These are phyloP conservation scores for Teunomyces panamensis DNA, from an alignment of 805 yeast genomes.

Conservation along the genomic window DNA sequence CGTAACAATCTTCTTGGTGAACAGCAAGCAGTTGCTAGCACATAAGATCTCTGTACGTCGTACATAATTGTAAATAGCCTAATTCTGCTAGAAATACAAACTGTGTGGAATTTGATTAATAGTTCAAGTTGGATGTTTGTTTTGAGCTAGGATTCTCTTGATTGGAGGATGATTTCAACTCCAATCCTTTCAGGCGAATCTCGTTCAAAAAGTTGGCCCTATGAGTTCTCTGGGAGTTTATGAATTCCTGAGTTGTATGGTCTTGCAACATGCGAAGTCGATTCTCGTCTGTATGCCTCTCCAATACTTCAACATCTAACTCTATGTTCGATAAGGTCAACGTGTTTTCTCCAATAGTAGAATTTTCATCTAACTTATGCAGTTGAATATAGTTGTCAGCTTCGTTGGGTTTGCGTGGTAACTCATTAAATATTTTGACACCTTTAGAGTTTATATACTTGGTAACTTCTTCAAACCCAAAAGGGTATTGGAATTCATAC, in stretches of 20 bases:
- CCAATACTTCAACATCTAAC: conserved; percentile 18
- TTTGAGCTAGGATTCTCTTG: neutral
- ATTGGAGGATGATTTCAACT: conserved; percentile 4
- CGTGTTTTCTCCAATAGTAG: neutral
- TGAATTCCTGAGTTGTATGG: conserved; percentile 13
- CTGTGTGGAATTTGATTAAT: neutral
- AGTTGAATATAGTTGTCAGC: neutral
- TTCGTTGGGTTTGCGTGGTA: neutral
- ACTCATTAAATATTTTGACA: neutral
- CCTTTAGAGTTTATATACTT: neutral
- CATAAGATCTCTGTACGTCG: neutral
- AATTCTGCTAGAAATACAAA: neutral
- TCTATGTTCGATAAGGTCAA: conserved; percentile 12
- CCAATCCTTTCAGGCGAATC: conserved; percentile 19
- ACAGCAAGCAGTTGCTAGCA: conserved; percentile 8
- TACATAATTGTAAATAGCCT: conserved; percentile 6
- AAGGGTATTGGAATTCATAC: neutral
- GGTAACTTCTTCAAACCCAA: neutral
- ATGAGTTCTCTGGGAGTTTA: conserved; percentile 18
- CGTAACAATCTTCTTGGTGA: neutral
- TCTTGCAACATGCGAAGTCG: conserved; percentile 7
- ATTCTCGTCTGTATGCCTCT: conserved; percentile 9
- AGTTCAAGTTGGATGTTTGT: conserved; percentile 1
- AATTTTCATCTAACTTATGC: neutral
- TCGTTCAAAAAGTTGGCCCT: conserved; percentile 21